Evolutionary conservation across 1,284 basidiomycete species (phyloP).

Genomic region (Rhodotorula sp.): DNA sequence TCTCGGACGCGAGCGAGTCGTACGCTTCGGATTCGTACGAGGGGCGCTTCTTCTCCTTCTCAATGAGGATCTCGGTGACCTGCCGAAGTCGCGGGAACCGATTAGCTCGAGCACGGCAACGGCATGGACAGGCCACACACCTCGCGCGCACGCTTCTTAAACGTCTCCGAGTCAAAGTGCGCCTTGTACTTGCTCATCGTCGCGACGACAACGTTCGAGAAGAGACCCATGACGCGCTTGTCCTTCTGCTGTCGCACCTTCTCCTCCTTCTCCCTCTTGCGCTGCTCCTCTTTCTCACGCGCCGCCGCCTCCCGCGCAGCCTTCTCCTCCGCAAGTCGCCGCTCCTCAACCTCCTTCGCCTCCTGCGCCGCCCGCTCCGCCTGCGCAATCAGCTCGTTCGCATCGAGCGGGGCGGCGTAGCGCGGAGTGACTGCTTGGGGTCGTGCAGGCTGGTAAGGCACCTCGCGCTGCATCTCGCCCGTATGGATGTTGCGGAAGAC

Average conservation of each 20-base stretch:
- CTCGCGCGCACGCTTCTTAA: slow-evolving; percentile 96
- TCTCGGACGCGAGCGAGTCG: slow-evolving; percentile 78
- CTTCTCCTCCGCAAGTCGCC: slow-evolving; percentile 26
- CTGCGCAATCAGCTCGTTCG: slow-evolving; percentile 45
- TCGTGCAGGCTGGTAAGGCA: slow-evolving; percentile 12
- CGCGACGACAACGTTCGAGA: slow-evolving; percentile 85
- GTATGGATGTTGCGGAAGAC: slow-evolving; percentile 29
- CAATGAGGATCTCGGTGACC: slow-evolving; percentile 75
- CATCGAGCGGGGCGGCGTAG: slow-evolving; percentile 14
- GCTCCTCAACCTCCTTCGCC: slow-evolving; percentile 37
- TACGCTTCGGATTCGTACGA: slow-evolving; percentile 68
- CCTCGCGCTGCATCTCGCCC: slow-evolving; percentile 22
- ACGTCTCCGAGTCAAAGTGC: slow-evolving; percentile 74
- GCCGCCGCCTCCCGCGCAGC: slow-evolving; percentile 2
- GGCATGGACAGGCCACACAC: slow-evolving; percentile 53
- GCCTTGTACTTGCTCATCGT: slow-evolving; percentile 85
- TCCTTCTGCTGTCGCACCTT: slow-evolving; percentile 61
- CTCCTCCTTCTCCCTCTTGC: slow-evolving; percentile 40
- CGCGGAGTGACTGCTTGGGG: not conserved
- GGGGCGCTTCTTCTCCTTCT: slow-evolving; percentile 90
- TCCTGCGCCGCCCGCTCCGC: slow-evolving; percentile 51
- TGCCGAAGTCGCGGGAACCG: slow-evolving; percentile 44
- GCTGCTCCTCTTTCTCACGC: slow-evolving; percentile 26
- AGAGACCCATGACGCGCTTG: slow-evolving; percentile 75
- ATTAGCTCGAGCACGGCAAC: slow-evolving; percentile 3